Base-by-base conservation (phyloP, 2,329 filamentous ascomycete genomes). In the Monosporascus sp. region DNA sequence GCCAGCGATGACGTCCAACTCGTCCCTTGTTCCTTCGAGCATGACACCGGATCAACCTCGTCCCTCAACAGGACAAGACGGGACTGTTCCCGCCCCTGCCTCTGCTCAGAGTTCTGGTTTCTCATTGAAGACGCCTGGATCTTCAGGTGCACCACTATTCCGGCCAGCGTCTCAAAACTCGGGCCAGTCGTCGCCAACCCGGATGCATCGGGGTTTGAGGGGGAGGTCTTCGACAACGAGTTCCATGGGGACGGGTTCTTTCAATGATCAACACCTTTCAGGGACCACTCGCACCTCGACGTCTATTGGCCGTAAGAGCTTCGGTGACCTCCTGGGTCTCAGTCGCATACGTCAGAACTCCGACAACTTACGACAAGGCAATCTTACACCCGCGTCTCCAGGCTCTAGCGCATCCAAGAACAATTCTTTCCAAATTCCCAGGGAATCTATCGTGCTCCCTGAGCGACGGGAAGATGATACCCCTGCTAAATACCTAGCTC, bases 221-320 rank as follows among this genome's bases (percentile, higher is more conserved):
- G 88, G 87, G 50, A 83, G 94, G 59, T 96, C 94, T 19, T 96
- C 92, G 5, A 97, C 94, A 0, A 81, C 96, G 74, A 92, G 89
- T 63, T 97, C 93, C 1, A 71, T 93, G 44, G 84, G 86, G 19
- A 85, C 87, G 58, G 80, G 82, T 51, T 89, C 87, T 1, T 84
- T 85, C 51, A 89, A 91, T 56, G 83, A 87, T 37, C 83, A 86
- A 51, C 79, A 88, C 5, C 77, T 83, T 7, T 84, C 87, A 3
- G 85, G 85, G 4, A 81, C 82, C 24, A 71, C 84, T n/a, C 80
- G 91, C 50, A 92, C 85, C 6, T 96, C 92, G 1, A 90, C 87
- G 1, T 96, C 91, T 0, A 93, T 87, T n/a, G 91, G 92, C 5
- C 83, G 94, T 52, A 94, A 92, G 71, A 97, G 93, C 70, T 91